Percentiles rank a stretch among this genome's conserved stretches.
Conservation (phyloP, 768 basidiomycete genomes). For the Tulasnella sp. region DNA sequence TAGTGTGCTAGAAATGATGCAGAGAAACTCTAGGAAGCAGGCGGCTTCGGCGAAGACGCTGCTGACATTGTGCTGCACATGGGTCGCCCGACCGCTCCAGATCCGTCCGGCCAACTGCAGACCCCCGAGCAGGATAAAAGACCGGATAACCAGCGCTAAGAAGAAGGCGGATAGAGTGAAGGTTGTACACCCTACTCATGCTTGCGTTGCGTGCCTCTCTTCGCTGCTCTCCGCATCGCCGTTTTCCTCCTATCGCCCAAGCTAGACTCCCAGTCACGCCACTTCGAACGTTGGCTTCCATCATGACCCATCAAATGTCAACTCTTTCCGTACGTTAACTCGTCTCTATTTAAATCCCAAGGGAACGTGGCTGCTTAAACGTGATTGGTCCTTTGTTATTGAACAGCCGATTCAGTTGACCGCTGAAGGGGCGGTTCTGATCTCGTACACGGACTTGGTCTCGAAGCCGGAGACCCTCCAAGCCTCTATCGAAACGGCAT, state of each 20-base stretch:
- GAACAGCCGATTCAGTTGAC: neutral
- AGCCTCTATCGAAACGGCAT: slow-evolving; percentile 53
- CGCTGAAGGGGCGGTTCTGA: slow-evolving; percentile 41
- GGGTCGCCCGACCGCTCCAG: neutral
- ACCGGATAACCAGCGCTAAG: neutral
- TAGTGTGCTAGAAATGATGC: neutral
- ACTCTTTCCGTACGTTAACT: neutral
- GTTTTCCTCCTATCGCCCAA: neutral
- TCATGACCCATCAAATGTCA: neutral
- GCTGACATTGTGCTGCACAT: neutral
- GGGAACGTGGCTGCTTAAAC: neutral
- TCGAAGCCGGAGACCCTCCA: slow-evolving; percentile 42
- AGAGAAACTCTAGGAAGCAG: neutral
- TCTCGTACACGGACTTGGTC: slow-evolving; percentile 50
- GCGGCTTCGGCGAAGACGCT: neutral
- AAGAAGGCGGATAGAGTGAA: neutral
- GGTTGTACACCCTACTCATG: neutral
- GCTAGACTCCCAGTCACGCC: neutral
- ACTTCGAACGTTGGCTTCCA: neutral
- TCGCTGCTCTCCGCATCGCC: neutral
- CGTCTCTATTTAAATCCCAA: neutral
- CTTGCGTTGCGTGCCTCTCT: neutral
- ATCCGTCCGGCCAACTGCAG: neutral
- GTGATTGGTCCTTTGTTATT: neutral
- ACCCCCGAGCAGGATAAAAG: neutral